Percentiles rank a stretch among this genome's conserved stretches.
Conservation (phyloP, 2,329 filamentous ascomycete genomes). For the Neophaeococcomyces mojaviensis region DNA sequence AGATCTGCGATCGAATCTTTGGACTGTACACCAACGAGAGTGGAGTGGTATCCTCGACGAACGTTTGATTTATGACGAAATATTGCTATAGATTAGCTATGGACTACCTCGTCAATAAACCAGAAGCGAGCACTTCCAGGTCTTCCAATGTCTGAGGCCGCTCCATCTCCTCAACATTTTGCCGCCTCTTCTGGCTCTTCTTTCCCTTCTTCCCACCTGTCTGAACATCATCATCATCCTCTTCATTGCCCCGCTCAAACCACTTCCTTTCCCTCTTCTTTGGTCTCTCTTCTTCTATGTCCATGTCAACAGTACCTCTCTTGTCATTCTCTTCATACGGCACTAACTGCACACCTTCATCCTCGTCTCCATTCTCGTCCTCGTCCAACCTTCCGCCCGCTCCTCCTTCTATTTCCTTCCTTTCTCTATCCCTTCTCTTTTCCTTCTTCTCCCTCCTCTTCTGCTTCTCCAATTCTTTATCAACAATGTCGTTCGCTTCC, state of each 20-base stretch:
- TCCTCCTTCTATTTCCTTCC: conserved; percentile 27
- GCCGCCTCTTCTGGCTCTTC: conserved; percentile 23
- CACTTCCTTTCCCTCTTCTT: conserved; percentile 35
- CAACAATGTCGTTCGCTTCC: conserved; percentile 65
- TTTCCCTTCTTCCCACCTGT: conserved; percentile 22
- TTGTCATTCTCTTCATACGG: conserved; percentile 26
- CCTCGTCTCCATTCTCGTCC: conserved; percentile 25
- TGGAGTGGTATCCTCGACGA: too few relatives aligned
- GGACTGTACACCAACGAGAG: too few relatives aligned
- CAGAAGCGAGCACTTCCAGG: conserved; percentile 40
- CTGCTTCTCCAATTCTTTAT: conserved; percentile 72
- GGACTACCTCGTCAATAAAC: conserved; percentile 26
- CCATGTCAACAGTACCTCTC: conserved; percentile 18
- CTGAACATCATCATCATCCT: conserved; percentile 25
- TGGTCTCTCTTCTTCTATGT: conserved; percentile 15
- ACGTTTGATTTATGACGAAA: too few relatives aligned
- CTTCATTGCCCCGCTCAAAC: conserved; percentile 26
- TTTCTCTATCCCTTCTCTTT: conserved; percentile 33
- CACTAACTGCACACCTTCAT: conserved; percentile 27
- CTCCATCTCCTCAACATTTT: conserved; percentile 28
- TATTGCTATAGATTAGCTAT: too few relatives aligned
- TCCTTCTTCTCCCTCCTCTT: conserved; percentile 52
- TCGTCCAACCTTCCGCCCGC: conserved; percentile 16
- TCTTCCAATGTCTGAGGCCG: conserved; percentile 37
- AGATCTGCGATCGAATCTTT: too few relatives aligned